Conservation (phyloP, 2,329 filamentous ascomycete genomes). For the Myriosclerotinia duriaeana region DNA sequence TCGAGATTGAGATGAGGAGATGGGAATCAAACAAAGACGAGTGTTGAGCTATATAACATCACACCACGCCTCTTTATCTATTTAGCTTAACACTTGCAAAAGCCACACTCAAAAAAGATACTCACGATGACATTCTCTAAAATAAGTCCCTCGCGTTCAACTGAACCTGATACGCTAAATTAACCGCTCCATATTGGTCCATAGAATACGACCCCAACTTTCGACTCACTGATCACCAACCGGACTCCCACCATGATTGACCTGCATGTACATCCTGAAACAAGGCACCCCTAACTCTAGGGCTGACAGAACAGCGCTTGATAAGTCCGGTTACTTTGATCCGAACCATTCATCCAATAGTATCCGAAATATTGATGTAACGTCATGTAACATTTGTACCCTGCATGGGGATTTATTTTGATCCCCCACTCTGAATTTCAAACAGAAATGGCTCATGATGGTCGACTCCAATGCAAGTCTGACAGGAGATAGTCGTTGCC, state of each 20-base stretch:
- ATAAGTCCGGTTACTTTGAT: conserved; percentile 16
- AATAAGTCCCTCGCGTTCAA: not conserved
- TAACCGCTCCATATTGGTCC: conserved; percentile 7
- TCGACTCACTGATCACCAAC: conserved; percentile 4
- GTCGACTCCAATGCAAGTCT: not conserved
- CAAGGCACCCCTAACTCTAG: conserved; percentile 6
- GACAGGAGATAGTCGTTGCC: not conserved
- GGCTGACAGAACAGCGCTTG: conserved; percentile 6
- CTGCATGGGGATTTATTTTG: conserved; percentile 14
- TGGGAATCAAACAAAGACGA: conserved; percentile 1
- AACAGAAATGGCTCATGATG: not conserved
- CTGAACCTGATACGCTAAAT: not conserved
- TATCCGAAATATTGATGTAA: not conserved
- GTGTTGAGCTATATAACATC: conserved; percentile 1
- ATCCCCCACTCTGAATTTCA: conserved; percentile 13
- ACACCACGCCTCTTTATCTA: not conserved
- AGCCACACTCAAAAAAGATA: not conserved
- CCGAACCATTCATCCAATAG: not conserved
- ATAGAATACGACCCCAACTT: conserved; percentile 12
- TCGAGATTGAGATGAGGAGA: not conserved
- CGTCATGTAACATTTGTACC: not conserved
- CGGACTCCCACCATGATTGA: not conserved
- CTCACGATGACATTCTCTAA: conserved; percentile 1
- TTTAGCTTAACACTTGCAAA: not conserved
- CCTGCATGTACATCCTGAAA: not conserved